A percentile compares a stretch with the other conserved stretches of the same genome.
These are phyloP conservation scores for Allantophomopsis lycopodina DNA, from an alignment of 2,329 filamentous ascomycete species.

Conservation along the genomic window DNA sequence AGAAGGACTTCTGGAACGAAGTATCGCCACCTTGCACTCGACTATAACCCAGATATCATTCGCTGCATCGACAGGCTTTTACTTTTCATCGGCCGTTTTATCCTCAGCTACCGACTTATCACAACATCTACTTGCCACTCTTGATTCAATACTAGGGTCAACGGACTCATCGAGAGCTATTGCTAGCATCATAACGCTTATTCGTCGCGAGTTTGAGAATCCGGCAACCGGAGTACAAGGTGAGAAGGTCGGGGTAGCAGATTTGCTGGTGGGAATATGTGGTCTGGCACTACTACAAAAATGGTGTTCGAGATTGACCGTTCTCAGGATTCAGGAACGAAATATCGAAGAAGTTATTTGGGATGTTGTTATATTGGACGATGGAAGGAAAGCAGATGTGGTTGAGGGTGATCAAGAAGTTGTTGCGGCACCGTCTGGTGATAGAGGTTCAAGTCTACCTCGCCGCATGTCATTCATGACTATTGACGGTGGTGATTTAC, in stretches of 20 bases:
- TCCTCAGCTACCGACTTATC: conserved; percentile 40
- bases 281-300: conserved; percentile 48
- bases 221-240: conserved; percentile 43
- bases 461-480: conserved; percentile 11
- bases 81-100: conserved; percentile 39
- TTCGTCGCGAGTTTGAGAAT: conserved; percentile 50
- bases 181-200: conserved; percentile 49
- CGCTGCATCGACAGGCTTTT: conserved; percentile 46
- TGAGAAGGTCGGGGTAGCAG: conserved; percentile 44
- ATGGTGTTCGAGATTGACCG: conserved; percentile 35
- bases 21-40: conserved; percentile 39
- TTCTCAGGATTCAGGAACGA: conserved; percentile 31
- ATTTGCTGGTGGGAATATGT: conserved; percentile 45
- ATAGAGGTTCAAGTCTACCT: conserved; percentile 18
- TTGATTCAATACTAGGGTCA: conserved; percentile 52
- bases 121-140: conserved; percentile 39
- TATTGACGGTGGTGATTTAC: conserved; percentile 12
- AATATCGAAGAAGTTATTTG: conserved; percentile 44
- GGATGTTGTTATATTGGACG: conserved; percentile 50
- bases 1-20: conserved; percentile 40
- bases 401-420: conserved; percentile 16
- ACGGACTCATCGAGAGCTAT: conserved; percentile 58
- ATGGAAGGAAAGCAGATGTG: conserved; percentile 43
- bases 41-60: conserved; percentile 45
- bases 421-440: conserved; percentile 13